Evolutionary conservation across 1,139 yeast species (phyloP), one percentile per base, ranked within the genome.

Genomic region (Torulaspora globosa): DNA sequence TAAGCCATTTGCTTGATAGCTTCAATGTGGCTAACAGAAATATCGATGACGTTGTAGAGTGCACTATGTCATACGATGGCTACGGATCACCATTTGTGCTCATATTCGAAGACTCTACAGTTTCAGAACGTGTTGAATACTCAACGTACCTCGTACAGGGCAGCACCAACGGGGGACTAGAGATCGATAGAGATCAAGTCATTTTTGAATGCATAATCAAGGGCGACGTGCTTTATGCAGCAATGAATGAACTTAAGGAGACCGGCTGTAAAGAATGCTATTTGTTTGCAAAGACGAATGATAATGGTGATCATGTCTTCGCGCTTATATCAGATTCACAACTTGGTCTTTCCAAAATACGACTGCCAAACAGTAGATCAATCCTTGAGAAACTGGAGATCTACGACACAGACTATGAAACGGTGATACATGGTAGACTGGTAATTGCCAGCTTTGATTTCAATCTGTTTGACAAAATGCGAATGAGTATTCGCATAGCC

Each of bases 81-180:
- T 72, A 72, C 11, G 94, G 94, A 0, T 60, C 72, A 5, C 90
- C 94, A 0, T 76, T 88, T 47, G 71, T 79, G 1, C 65, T 87
- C 18, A 82, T 81, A 21, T 85, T 86, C 63, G 89, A 84, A 57
- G 95, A 86, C 60, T 73, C 76, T 2, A 65, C 74, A 42, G 78
- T 87, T 54, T 76, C 82, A 34, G 95, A 88, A 56, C 73, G 78
- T 47, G 80, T 88, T 51, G 90, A 84, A 56, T 78, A 87, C 52
- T 68, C 75, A 2, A 86, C 95, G 0, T 76, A 72, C 53, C 59
- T 75, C 38, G 54, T 62, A 2, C 64, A 63, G 36, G 82, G 67
- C 34, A 57, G 73, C 19, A 70, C 70, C 34, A 57, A 53, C 36
- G 47, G 53, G 9, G 69, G 65, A 1, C 62, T 75, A 38, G 75